These are phyloP conservation scores for Rosa lucieae DNA, from an alignment of 306 rosid genomes.

Conservation along the genomic window DNA sequence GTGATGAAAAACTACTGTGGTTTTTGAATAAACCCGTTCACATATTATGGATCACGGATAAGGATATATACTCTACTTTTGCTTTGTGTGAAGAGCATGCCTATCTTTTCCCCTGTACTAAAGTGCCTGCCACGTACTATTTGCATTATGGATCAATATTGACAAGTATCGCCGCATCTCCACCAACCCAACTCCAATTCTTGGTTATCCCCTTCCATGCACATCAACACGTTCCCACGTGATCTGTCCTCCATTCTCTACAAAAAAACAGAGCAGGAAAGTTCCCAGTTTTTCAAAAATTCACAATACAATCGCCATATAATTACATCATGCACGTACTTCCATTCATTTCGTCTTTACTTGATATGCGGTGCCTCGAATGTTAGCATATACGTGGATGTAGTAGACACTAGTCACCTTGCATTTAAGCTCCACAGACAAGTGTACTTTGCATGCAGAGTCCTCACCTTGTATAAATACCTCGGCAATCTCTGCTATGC, in stretches of 20 bases:
- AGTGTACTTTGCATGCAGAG: slow-evolving; percentile 6
- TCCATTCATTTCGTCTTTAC: not conserved
- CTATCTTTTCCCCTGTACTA: not conserved
- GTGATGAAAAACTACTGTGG: too few species aligned
- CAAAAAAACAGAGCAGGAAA: not conserved
- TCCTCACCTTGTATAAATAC: not conserved
- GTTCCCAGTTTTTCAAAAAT: not conserved
- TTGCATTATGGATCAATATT: not conserved
- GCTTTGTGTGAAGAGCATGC: not conserved
- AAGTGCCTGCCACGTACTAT: not conserved
- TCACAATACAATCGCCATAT: not conserved
- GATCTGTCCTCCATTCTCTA: slow-evolving; percentile 1
- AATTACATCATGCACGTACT: not conserved
- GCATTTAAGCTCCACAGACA: slow-evolving; percentile 30
- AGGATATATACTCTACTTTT: not conserved
- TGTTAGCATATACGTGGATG: not conserved
- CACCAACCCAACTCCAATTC: slow-evolving; percentile 17
- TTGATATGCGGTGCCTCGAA: slow-evolving; percentile 7
- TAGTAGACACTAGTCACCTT: slow-evolving; percentile 35
- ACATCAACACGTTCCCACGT: slow-evolving; percentile 23
- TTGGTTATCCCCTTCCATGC: slow-evolving; percentile 26
- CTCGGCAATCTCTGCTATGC: not conserved
- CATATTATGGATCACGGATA: not conserved
- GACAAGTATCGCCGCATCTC: slow-evolving; percentile 25
- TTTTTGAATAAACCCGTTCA: too few species aligned